A percentile compares a stretch with the other conserved stretches of the same genome.
Evolutionary conservation across 2,329 filamentous ascomycete species (phyloP).

Genomic region (Metarhizium sp.): DNA sequence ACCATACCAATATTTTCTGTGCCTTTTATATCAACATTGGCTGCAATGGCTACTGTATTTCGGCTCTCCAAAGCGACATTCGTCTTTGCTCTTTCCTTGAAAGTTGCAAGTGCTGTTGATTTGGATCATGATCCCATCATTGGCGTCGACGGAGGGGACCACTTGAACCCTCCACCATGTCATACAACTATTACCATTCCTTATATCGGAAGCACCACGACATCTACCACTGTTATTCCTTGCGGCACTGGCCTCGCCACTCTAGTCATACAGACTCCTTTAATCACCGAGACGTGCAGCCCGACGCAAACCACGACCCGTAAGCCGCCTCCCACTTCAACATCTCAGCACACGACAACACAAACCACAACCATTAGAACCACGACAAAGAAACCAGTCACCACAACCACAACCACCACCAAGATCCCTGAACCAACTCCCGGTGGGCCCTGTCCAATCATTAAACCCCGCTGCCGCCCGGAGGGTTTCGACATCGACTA

Average conservation of each 20-base stretch:
- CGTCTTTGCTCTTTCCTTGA: background rate
- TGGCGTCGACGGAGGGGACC: background rate
- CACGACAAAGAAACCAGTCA: no score
- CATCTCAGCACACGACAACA: background rate
- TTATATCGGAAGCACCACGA: background rate
- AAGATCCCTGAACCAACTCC: background rate
- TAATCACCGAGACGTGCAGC: background rate
- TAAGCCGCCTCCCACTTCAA: background rate
- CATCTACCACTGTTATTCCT: background rate
- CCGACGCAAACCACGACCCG: background rate
- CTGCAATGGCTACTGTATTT: background rate
- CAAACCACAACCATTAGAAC: background rate
- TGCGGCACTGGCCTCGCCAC: background rate
- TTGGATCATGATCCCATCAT: background rate
- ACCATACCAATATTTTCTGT: background rate
- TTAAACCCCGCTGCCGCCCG: background rate
- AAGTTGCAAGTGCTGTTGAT: background rate
- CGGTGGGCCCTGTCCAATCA: background rate
- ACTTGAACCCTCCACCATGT: background rate
- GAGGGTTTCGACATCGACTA: slow-evolving; percentile 11
- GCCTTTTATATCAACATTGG: background rate
- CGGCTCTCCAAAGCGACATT: background rate
- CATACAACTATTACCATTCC: slow-evolving; percentile 2
- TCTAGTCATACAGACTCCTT: slow-evolving; percentile 1
- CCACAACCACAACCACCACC: background rate